Conservation (phyloP, 345 rosid genomes). For the Eucalyptus fibrosa region DNA sequence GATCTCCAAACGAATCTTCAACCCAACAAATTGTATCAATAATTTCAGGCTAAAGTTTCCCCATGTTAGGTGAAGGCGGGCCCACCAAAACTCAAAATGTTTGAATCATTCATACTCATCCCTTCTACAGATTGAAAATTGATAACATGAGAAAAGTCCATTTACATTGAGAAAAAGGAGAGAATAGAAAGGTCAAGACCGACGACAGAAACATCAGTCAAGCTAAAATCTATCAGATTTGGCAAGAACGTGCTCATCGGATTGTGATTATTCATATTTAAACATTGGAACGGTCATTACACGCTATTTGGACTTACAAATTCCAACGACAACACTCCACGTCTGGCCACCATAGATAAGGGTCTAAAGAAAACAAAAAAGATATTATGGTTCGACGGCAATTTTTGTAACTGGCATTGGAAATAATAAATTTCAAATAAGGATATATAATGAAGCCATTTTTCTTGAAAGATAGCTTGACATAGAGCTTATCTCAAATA, state of each 20-base stretch:
- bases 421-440: not conserved
- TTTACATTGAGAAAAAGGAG: not conserved
- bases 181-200: too few species aligned
- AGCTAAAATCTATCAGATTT: not conserved
- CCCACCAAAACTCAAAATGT: not conserved
- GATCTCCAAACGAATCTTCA: not conserved
- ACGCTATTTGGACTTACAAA: not conserved
- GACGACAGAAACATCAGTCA: not conserved
- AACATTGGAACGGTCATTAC: not conserved
- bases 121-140: not conserved
- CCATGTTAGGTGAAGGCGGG: not conserved
- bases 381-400: not conserved
- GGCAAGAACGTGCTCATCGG: not conserved
- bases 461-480: not conserved
- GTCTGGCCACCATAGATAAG: not conserved
- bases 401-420: not conserved
- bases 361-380: not conserved
- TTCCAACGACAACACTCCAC: not conserved
- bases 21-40: not conserved
- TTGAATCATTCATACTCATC: not conserved
- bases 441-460: not conserved
- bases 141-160: not conserved
- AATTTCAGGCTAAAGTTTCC: not conserved
- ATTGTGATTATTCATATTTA: not conserved
- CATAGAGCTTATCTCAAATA: not conserved